Evolutionary conservation across 2,329 filamentous ascomycete species (phyloP).

Genomic region (Berkeleyomyces rouxiae): DNA sequence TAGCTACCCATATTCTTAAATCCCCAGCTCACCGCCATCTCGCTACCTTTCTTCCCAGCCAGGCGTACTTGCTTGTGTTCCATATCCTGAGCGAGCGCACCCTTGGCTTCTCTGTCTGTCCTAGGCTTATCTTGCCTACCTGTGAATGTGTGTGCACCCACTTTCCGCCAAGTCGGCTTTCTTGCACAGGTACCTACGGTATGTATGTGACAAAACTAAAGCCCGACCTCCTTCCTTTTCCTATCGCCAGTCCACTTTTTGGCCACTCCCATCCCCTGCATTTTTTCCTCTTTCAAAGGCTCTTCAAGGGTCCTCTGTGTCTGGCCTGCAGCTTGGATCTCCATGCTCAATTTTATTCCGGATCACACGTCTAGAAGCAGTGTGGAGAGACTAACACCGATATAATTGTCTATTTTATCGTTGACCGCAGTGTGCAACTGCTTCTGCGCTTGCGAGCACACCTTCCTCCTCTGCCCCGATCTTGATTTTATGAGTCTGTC

Average conservation of each 20-base stretch:
- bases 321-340: neutral
- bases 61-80: neutral
- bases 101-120: neutral
- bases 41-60: neutral
- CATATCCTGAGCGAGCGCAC: neutral
- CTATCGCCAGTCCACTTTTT: neutral
- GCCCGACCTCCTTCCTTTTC: conserved; percentile 13
- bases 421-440: neutral
- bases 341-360: neutral
- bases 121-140: neutral
- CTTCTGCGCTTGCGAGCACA: neutral
- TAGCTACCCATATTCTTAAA: neutral
- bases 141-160: neutral
- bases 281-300: neutral
- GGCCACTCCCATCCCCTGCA: neutral
- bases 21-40: neutral
- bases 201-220: conserved; percentile 13
- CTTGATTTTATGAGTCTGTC: neutral
- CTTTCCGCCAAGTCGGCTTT: neutral
- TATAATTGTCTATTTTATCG: neutral
- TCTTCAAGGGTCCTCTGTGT: neutral
- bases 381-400: neutral
- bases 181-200: neutral
- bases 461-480: neutral
- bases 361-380: neutral